Base-by-base conservation (phyloP, 108 stramenopile genomes). In the Nitzschia putrida region DNA sequence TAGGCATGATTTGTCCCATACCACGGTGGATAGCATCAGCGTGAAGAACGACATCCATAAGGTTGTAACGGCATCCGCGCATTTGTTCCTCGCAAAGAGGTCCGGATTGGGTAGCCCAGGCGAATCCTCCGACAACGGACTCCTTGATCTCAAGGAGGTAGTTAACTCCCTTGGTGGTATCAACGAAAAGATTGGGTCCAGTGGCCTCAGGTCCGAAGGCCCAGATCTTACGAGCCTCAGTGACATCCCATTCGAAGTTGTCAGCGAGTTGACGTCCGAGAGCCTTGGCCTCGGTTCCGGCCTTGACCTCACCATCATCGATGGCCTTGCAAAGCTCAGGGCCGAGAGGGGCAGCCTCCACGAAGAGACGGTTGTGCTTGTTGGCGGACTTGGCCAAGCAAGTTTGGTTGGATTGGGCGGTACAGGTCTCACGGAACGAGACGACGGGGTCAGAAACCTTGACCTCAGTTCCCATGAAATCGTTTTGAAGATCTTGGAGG, bases 1-100 rank as follows among this genome's bases (percentile, higher is more conserved):
- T 99, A 83, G 99, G 99, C 97, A 98, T 97, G 86, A 99, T 97
- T 84, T 99, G 99, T 68, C 99, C 99, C 97, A 98, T 98, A 82
- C 99, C 99, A 91, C 99, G 97, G 83, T 99, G 98, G 78, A 99
- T 99, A 69, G 98, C 97, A 94, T 99, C 98, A 68, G 99, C 97
- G 85, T 99, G 99, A 59, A 99, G 97, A 20, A 97, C 97, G 50
- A 99, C 99, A 85, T 99, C 99, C 89, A 98, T 95, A 38, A 99
- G 84, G 83, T 97, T 97, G 95, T 97, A 95, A 64, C 95, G 83
- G 69, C 88, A 84, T 34, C 97, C 97, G 63, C 99, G 98, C 89
- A 97, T 93, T 71, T 92, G 87, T 88, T 99, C 99, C 78, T 99
- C 98, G 71, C 95, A 96, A 53, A 99, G 84, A 68, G 98, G 98